Evolutionary conservation across 441 rosid species (phyloP).

Genomic region (Jatropha multifida): DNA sequence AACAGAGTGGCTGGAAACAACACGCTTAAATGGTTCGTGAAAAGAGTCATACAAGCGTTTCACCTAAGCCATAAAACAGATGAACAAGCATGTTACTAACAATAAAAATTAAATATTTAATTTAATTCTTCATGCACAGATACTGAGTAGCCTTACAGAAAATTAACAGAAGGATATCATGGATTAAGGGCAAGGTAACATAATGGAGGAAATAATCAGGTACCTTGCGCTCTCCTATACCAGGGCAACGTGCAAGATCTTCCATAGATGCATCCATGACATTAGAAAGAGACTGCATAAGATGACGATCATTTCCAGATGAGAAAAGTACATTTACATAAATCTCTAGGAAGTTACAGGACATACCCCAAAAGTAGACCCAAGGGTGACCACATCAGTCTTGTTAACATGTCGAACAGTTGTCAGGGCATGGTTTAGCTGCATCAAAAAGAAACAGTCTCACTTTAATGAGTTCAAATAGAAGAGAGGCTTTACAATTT

Average conservation of each 20-base stretch:
- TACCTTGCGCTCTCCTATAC: constrained; percentile 97
- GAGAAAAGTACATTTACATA: not conserved
- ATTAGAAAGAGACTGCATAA: constrained; percentile 80
- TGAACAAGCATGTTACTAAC: not conserved
- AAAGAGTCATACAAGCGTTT: constrained; percentile 86
- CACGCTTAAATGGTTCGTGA: constrained; percentile 95
- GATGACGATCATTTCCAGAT: constrained; percentile 8
- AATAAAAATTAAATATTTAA: constrained; percentile 12
- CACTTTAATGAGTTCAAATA: constrained; percentile 19
- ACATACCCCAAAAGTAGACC: constrained; percentile 91
- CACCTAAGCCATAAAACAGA: constrained; percentile 47
- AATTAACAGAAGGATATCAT: not conserved
- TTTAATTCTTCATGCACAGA: not conserved
- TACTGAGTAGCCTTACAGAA: not conserved
- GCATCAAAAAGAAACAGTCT: constrained; percentile 28
- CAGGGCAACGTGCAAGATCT: constrained; percentile 94
- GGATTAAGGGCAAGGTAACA: not conserved
- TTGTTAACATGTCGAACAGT: constrained; percentile 84
- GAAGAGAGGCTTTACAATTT: not conserved
- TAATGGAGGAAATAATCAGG: not conserved
- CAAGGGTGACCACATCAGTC: constrained; percentile 96
- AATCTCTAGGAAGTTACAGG: not conserved
- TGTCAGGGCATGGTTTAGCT: constrained; percentile 84
- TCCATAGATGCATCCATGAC: constrained; percentile 96
- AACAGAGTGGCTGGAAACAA: constrained; percentile 42